Conservation (phyloP, 768 basidiomycete genomes). For the Sarcomyxa edulis region DNA sequence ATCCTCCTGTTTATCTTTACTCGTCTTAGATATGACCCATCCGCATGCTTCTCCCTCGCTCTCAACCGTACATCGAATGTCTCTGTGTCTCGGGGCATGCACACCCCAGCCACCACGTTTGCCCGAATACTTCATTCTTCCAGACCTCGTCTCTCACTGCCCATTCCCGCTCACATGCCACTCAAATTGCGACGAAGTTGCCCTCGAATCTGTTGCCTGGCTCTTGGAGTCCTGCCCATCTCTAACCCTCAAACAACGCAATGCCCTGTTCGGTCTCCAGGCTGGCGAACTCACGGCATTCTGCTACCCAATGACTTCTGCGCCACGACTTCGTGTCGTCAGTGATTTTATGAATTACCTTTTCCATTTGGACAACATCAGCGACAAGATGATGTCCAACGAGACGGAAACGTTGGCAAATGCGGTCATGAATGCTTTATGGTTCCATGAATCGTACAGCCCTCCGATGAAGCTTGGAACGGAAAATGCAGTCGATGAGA, state of each 20-base stretch:
- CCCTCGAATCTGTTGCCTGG: conserved; percentile 44
- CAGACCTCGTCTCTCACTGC: conserved; percentile 51
- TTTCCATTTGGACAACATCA: conserved; percentile 66
- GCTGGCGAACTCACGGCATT: conserved; percentile 63
- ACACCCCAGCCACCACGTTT: neutral
- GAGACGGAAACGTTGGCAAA: conserved; percentile 54
- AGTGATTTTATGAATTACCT: conserved; percentile 66
- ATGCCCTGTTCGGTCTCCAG: conserved; percentile 51
- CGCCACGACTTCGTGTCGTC: conserved; percentile 55
- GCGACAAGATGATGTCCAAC: conserved; percentile 70
- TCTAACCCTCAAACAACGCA: conserved; percentile 36
- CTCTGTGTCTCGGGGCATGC: neutral
- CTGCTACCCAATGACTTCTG: conserved; percentile 54
- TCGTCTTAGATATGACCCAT: too few relatives aligned
- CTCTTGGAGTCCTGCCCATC: conserved; percentile 41
- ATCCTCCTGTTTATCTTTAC: too few relatives aligned
- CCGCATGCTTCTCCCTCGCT: too few relatives aligned
- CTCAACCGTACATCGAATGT: too few relatives aligned
- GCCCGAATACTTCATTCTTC: conserved; percentile 40
- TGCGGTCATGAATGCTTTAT: conserved; percentile 68
- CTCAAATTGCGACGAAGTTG: conserved; percentile 38
- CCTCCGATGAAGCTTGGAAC: conserved; percentile 37
- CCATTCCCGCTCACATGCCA: conserved; percentile 40
- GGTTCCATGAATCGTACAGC: conserved; percentile 47
- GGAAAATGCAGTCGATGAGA: conserved; percentile 33